Conservation (phyloP, 345 rosid species). For the Syzygium jambos region DNA sequence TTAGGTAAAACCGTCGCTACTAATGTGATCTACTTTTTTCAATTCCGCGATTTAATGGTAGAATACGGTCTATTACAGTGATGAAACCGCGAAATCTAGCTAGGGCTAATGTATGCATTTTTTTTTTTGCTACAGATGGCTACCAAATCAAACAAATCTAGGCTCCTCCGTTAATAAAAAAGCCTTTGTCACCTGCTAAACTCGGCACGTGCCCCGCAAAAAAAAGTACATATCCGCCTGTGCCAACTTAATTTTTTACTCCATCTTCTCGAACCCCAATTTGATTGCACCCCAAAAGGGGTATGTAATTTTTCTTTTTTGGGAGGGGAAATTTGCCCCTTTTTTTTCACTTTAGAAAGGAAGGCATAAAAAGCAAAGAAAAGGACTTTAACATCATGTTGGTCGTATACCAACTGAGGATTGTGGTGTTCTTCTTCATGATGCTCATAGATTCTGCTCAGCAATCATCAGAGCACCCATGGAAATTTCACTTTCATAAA, state of each 20-base stretch:
- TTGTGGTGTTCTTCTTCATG: neutral
- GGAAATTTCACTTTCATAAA: neutral
- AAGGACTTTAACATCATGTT: neutral
- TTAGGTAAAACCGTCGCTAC: neutral
- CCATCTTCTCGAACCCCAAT: neutral
- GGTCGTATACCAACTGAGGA: neutral
- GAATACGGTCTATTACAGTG: neutral
- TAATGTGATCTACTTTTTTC: neutral
- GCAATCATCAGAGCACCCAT: neutral
- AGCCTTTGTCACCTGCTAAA: neutral
- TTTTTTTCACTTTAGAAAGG: neutral
- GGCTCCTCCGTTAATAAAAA: neutral
- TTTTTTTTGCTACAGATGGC: neutral
- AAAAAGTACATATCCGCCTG: neutral
- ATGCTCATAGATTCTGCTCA: neutral
- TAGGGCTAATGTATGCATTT: neutral
- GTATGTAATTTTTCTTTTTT: neutral
- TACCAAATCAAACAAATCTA: neutral
- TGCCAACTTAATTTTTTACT: neutral
- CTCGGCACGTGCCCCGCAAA: neutral
- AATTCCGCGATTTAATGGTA: neutral
- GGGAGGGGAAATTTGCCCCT: neutral
- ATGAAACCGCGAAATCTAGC: neutral
- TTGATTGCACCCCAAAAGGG: neutral
- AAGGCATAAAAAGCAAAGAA: neutral